A percentile compares a stretch with the other conserved stretches of the same genome.
Conservation (phyloP, 208 protist genomes). For the Wallacemonas sp. region DNA sequence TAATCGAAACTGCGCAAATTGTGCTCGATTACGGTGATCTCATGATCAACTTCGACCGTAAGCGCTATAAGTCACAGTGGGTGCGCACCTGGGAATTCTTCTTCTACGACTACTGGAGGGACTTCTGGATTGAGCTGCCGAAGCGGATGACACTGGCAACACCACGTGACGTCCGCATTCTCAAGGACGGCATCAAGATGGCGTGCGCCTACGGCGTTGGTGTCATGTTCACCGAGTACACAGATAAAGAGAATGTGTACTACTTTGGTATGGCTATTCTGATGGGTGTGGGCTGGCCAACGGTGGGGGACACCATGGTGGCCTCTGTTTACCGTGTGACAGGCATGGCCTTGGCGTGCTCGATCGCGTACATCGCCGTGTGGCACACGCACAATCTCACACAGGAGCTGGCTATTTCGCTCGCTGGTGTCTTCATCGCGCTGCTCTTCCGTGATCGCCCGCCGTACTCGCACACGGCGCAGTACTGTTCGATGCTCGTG, state of each 20-base stretch:
- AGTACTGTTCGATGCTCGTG: slow-evolving; percentile 50
- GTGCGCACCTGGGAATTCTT: slow-evolving; percentile 25
- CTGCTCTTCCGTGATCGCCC: slow-evolving; percentile 36
- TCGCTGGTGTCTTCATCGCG: slow-evolving; percentile 37
- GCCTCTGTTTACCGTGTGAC: slow-evolving; percentile 54
- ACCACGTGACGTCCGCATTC: slow-evolving; percentile 25
- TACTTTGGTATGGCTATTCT: slow-evolving; percentile 79
- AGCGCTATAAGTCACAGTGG: slow-evolving; percentile 21
- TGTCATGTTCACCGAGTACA: slow-evolving; percentile 50
- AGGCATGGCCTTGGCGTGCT: slow-evolving; percentile 44
- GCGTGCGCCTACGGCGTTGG: slow-evolving; percentile 31
- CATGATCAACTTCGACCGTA: slow-evolving; percentile 31
- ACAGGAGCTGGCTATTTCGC: slow-evolving; percentile 22
- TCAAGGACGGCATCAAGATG: slow-evolving; percentile 41
- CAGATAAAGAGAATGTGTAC: slow-evolving; percentile 47
- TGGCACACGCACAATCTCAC: slow-evolving; percentile 32
- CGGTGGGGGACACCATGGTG: slow-evolving; percentile 54
- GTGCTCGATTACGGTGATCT: slow-evolving; percentile 29
- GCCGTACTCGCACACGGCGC: slow-evolving; percentile 34
- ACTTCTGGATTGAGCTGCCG: slow-evolving; percentile 27
- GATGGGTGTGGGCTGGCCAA: slow-evolving; percentile 52
- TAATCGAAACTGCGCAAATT: slow-evolving; percentile 11
- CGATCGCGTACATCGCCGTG: slow-evolving; percentile 42
- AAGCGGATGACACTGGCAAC: slow-evolving; percentile 39
- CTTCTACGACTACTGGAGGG: slow-evolving; percentile 30